Conservation (phyloP, 768 basidiomycete genomes). For the Lentinula sp. region DNA sequence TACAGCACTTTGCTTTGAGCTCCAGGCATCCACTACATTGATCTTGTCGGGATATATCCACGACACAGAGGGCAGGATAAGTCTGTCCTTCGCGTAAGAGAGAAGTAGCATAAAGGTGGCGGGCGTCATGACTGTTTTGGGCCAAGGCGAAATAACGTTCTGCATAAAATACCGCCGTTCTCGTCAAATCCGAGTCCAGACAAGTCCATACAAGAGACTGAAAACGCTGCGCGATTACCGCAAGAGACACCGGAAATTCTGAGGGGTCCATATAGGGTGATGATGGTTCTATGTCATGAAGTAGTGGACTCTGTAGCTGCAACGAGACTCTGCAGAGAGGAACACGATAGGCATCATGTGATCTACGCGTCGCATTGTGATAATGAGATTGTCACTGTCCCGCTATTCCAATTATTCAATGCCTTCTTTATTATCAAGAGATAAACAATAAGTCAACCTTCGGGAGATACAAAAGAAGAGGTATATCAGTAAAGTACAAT, state of each 20-base stretch:
- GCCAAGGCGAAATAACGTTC: conserved; percentile 77
- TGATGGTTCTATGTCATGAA: background rate
- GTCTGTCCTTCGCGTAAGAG: conserved; percentile 66
- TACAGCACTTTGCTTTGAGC: conserved; percentile 74
- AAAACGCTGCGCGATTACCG: conserved; percentile 63
- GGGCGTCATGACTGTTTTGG: conserved; percentile 67
- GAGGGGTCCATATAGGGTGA: conserved; percentile 48
- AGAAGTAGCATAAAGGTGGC: conserved; percentile 78
- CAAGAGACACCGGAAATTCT: conserved; percentile 39
- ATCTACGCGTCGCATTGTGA: background rate
- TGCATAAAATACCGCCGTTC: conserved; percentile 84
- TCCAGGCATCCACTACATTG: conserved; percentile 73
- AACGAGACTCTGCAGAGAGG: background rate
- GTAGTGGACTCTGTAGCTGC: background rate
- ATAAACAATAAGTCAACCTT: background rate
- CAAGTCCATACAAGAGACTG: conserved; percentile 75
- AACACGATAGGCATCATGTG: background rate
- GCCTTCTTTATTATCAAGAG: background rate
- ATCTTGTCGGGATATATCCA: conserved; percentile 53
- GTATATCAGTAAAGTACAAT: background rate
- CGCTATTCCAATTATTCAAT: too few relatives aligned
- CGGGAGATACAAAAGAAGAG: background rate
- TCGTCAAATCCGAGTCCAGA: conserved; percentile 73
- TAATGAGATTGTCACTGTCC: too few relatives aligned
- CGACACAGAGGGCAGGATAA: conserved; percentile 68